Base-by-base conservation (phyloP, 139 green algal genomes). In the Medakamo hakoo region DNA sequence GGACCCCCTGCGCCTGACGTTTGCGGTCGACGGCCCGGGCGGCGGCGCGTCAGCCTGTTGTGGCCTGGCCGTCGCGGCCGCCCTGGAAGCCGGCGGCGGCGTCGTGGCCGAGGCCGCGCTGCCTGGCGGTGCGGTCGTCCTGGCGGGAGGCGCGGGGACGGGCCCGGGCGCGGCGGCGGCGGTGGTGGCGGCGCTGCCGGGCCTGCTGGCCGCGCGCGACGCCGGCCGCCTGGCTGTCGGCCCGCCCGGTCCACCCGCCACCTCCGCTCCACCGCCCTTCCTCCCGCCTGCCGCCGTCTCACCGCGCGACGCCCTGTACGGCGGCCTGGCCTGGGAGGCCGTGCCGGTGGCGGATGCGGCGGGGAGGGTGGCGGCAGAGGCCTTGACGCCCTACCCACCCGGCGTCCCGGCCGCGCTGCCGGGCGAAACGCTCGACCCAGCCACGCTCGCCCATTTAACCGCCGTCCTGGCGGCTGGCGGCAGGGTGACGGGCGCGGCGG, bases 371-470 rank as follows among this genome's bases (percentile, higher is more conserved):
- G 77, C 67, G 21, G 87, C 84, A 19, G 89, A 95, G 70, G 69
- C 93, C 52, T 49, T 96, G 62, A 89, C 81, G 63, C 88, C 88
- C 3, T 96, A 96, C 66, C 89, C 89, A 1, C 89, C 89, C 1
- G 89, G 89, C 16, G 82, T 96, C 26, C 88, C 89, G 19, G 58
- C 80, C 4, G 27, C 88, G 25, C 65, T 89, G 22, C 89, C 89
- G 19, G 89, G 89, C 20, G 89, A 96, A 65, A 24, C 65, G 0
- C 60, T 94, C 25, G 82, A 57, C 0, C 9, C 4, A 0, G 48
- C 49, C 0, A 70, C 48, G 19, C 20, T 91, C 25, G n/a, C 52
- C 18, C 3, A 52, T 55, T 68, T 93, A 58, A 28, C 26, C 16
- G 21, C 16, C 0, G 78, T 79, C 22, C 32, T 82, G n/a, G 57